Evolutionary conservation across 2,329 filamentous ascomycete genomes (phyloP), one percentile per base, ranked within the genome.

Genomic region (Westerdykella aurantiaca): DNA sequence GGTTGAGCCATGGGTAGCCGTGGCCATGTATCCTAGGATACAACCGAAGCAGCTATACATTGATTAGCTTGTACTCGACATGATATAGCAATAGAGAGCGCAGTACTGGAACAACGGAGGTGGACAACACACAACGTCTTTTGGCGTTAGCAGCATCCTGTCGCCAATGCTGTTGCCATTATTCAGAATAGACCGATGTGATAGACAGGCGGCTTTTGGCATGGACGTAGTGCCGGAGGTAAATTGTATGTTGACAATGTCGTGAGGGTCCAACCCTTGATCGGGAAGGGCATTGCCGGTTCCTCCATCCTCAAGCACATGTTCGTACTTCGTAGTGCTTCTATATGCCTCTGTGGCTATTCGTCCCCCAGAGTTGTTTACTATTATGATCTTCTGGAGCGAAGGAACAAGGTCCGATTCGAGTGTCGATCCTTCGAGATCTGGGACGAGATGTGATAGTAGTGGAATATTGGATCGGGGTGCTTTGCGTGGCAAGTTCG

Each of bases 1-100:
- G 13, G 83, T 75, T 0, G 87, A 81, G 44, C 89, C 86, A 13
- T 86, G 82, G 0, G 90, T 95, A 0, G 86, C 89, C 0, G 88
- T 93, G 0, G 93, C 91, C 87, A 96, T 94, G 70, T 93, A 94
- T n/a, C 93, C 91, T 1, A 97, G 73, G 6, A 96, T 85, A 58
- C 78, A 84, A 42, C 93, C 93, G 66, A 97, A 97, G 71, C 93
- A 97, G 71, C 63, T 69, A 41, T 33, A 13, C 2, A 13, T 13
- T 11, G 9, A 41, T 56, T 23, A 50, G 47, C 13, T 16, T 9
- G 6, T 34, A 14, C 21, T 34, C 12, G 31, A 35, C n/a, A 29
- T 42, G 16, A 11, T 18, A 17, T 25, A 33, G 14, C 6, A 16
- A 18, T 31, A 11, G 35, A 23, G 23, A 18, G 22, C 14, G 9